Percentiles rank a stretch among this genome's conserved stretches.
phyloP scores from a whole-genome alignment of 1,284 basidiomycete genomes.

The Pholiota adiposa region DNA sequence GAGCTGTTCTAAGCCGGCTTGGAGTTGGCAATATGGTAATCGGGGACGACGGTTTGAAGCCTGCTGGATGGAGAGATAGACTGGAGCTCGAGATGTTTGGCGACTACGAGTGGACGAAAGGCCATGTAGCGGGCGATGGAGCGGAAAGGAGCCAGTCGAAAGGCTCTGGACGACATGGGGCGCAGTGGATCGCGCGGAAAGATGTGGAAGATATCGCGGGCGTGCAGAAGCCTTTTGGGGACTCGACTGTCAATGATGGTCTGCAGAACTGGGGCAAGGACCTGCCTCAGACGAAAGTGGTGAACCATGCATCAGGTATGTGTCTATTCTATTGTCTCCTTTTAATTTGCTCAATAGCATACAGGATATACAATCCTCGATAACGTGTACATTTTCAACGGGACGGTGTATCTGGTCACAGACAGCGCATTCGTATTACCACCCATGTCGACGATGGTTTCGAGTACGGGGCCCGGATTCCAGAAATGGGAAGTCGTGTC shows the following conservation, averaged over 20 bases:
- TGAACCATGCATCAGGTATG: constrained; percentile 66
- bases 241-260: constrained; percentile 53
- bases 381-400: constrained; percentile 71
- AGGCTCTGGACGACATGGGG: constrained; percentile 42
- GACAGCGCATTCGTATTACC: constrained; percentile 59
- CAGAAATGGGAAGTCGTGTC: constrained; percentile 71
- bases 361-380: constrained; percentile 85
- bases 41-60: constrained; percentile 52
- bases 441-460: constrained; percentile 50
- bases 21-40: constrained; percentile 44
- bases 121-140: constrained; percentile 55
- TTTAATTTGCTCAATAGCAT: not conserved
- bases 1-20: constrained; percentile 39
- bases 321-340: constrained; percentile 10
- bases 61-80: constrained; percentile 50
- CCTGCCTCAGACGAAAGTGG: constrained; percentile 52
- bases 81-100: constrained; percentile 68
- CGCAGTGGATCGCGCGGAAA: constrained; percentile 39
- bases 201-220: constrained; percentile 11
- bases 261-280: constrained; percentile 55
- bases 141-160: constrained; percentile 43
- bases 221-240: constrained; percentile 35
- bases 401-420: constrained; percentile 70
- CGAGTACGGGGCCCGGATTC: constrained; percentile 52
- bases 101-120: constrained; percentile 66